Evolutionary conservation across 2,329 filamentous ascomycete species (phyloP).

Genomic region (Penicillium janthinellum): DNA sequence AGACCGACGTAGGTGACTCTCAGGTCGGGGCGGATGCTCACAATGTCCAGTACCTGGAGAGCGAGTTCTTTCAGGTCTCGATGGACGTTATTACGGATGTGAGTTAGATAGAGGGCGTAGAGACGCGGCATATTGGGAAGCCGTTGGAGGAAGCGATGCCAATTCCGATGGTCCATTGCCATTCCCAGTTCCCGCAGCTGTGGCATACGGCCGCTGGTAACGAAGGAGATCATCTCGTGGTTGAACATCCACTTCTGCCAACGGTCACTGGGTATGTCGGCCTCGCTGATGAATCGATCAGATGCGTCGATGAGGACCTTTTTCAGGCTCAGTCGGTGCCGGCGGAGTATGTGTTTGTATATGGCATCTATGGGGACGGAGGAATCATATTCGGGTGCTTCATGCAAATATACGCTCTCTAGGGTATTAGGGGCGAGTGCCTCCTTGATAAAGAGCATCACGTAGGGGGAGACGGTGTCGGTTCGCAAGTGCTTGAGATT

Average conservation of each 20-base stretch:
- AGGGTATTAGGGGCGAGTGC: slow-evolving; percentile 75
- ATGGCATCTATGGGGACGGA: slow-evolving; percentile 69
- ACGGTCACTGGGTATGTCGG: slow-evolving; percentile 44
- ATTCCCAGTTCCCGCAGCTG: slow-evolving; percentile 71
- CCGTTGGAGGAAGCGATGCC: slow-evolving; percentile 78
- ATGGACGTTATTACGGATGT: slow-evolving; percentile 65
- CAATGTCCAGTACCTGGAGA: slow-evolving; percentile 75
- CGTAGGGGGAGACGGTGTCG: slow-evolving; percentile 67
- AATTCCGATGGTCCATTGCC: slow-evolving; percentile 73
- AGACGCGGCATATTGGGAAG: slow-evolving; percentile 71
- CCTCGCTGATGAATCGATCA: slow-evolving; percentile 51
- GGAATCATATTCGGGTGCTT: slow-evolving; percentile 58
- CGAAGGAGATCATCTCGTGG: slow-evolving; percentile 68
- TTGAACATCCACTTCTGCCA: slow-evolving; percentile 73
- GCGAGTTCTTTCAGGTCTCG: slow-evolving; percentile 70
- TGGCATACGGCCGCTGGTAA: slow-evolving; percentile 76
- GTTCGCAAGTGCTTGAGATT: slow-evolving; percentile 74
- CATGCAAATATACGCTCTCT: slow-evolving; percentile 77
- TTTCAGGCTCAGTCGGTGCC: slow-evolving; percentile 70
- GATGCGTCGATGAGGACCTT: slow-evolving; percentile 75
- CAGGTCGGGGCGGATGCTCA: slow-evolving; percentile 73
- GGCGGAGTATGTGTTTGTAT: slow-evolving; percentile 68
- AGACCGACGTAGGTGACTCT: slow-evolving; percentile 78
- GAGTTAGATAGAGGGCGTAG: slow-evolving; percentile 69
- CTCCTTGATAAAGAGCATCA: slow-evolving; percentile 75